Percentiles rank a stretch among this genome's conserved stretches.
These are phyloP conservation scores for Mycena olivaceomarginata DNA, from an alignment of 768 basidiomycete genomes.

Conservation along the genomic window DNA sequence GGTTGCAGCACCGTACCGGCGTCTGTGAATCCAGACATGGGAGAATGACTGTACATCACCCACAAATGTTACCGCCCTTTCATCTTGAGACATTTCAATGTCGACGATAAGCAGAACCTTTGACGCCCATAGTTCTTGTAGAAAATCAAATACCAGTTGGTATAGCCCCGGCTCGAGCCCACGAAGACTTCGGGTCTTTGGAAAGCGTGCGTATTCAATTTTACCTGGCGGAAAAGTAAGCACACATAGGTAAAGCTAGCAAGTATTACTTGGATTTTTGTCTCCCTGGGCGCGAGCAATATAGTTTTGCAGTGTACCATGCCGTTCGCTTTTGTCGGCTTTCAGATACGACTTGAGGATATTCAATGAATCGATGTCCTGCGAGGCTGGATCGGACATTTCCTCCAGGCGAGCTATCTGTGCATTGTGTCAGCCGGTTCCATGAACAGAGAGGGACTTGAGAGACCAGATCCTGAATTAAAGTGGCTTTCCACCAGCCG, in stretches of 20 bases:
- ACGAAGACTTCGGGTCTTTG: too few species aligned
- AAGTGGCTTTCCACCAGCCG: conserved; percentile 41
- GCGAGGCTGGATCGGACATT: conserved; percentile 16
- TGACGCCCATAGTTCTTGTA: too few species aligned
- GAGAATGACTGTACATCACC: too few species aligned
- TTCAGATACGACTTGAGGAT: too few species aligned
- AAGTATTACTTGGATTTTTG: neutral
- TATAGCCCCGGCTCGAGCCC: too few species aligned
- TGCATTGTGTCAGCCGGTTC: neutral
- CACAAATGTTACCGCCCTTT: too few species aligned
- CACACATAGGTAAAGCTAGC: neutral
- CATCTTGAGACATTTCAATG: too few species aligned
- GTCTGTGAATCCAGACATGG: too few species aligned
- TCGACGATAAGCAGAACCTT: too few species aligned
- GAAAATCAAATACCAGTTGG: too few species aligned
- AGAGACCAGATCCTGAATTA: conserved; percentile 38
- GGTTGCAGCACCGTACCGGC: too few species aligned
- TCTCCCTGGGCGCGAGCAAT: conserved; percentile 24
- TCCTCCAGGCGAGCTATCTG: conserved; percentile 34
- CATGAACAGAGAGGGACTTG: neutral
- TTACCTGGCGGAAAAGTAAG: conserved; percentile 9
- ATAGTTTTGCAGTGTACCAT: conserved; percentile 41
- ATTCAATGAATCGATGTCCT: neutral
- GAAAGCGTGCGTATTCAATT: too few species aligned
- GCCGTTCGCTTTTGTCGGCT: conserved; percentile 28